Evolutionary conservation across 805 yeast species (phyloP), one percentile per base, ranked within the genome.

Genomic region (Saccharomycopsis sp.): DNA sequence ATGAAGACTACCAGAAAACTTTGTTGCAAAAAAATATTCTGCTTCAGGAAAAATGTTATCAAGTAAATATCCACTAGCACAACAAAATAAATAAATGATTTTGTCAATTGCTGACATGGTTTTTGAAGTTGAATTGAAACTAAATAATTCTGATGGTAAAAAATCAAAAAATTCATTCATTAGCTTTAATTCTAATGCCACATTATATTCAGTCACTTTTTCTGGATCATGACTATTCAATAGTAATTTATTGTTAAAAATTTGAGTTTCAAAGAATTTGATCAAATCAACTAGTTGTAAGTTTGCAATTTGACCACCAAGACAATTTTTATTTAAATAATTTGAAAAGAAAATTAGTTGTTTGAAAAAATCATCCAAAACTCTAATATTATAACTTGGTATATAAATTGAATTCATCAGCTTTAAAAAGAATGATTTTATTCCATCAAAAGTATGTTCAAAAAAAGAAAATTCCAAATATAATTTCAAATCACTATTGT

Each of bases 41-140:
- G 35, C 21, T 21, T 39, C 44, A n/a, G 49, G 34, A 15, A 42
- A 45, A 18, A 45, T 39, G 15, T 43, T 42, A 34, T 45, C 49
- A 3, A 45, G 27, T 12, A 37, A n/a, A 27, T 31, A 30, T 9
- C 34, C 41, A 14, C 31, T 21, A 2, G 49, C 40, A 15, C 29
- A 28, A 46, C 49, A 45, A 37, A 36, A 38, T 12, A 45, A 21
- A 26, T 39, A 43, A 4, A 43, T 31, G 8, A 45, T 36, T 18
- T 36, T 37, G 4, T 41, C 45, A 32, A 45, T 28, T 6, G 36
- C 23, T 5, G 21, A 13, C 27, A 45, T 32, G 13, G 36, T 26
- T 17, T 21, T 23, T n/a, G 37, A 28, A 1, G 25, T 17, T 18
- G n/a, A 19, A 17, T 36, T 36, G 34, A 45, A 38, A 36, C 26